Evolutionary conservation across 177 flowering plant genomes (phyloP).

Genomic region (Telopea speciosissima): DNA sequence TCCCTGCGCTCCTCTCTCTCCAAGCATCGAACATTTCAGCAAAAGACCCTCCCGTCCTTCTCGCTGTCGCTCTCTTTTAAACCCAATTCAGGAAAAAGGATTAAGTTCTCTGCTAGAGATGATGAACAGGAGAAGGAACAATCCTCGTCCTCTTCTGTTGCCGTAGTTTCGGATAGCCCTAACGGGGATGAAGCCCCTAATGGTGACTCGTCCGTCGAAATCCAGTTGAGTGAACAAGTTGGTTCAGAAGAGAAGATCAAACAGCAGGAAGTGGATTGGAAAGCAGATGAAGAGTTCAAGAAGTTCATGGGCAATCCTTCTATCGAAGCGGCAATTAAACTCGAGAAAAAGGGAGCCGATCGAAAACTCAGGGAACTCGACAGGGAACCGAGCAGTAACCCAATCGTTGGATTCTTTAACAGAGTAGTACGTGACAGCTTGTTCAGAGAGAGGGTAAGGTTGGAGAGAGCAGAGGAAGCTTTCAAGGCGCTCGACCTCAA

Average conservation of each 20-base stretch:
- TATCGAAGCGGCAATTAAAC: conserved; percentile 89
- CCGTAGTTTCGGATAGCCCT: conserved; percentile 25
- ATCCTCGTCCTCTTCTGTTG: conserved; percentile 32
- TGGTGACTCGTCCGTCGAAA: conserved; percentile 14
- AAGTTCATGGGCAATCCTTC: conserved; percentile 96
- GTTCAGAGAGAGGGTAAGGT: conserved; percentile 61
- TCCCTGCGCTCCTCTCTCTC: conserved; percentile 5
- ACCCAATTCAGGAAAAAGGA: conserved; percentile 15
- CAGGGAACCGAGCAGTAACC: conserved; percentile 48
- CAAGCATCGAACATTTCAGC: background rate
- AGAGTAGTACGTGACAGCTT: conserved; percentile 48
- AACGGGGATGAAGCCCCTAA: conserved; percentile 12
- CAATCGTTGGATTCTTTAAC: conserved; percentile 47
- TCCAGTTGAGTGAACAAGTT: conserved; percentile 15
- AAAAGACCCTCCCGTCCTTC: conserved; percentile 20
- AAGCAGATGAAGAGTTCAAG: conserved; percentile 88
- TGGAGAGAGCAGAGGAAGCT: conserved; percentile 78
- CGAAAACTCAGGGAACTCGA: conserved; percentile 85
- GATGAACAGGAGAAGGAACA: conserved; percentile 29
- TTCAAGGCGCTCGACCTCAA: conserved; percentile 93
- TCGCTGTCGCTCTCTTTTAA: conserved; percentile 9
- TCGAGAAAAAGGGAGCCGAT: conserved; percentile 92
- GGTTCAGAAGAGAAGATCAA: conserved; percentile 25
- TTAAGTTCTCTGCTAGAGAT: conserved; percentile 30
- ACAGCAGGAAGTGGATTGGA: conserved; percentile 82